phyloP scores from a whole-genome alignment of 495 filamentous ascomycete genomes.

The Annulohypoxylon maeteangense region DNA sequence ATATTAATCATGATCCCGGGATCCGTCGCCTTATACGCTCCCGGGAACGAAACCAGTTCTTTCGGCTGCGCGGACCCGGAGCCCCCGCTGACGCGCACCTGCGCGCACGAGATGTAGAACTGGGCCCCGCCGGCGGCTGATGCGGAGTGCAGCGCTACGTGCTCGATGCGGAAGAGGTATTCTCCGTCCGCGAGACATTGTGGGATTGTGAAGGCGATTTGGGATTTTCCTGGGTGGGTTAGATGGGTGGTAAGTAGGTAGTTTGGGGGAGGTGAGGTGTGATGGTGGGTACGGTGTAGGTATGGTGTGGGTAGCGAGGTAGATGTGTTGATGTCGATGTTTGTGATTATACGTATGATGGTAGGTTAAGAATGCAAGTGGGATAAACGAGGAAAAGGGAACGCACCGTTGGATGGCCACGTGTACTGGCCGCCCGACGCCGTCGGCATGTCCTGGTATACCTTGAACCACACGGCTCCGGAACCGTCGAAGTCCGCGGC shows the following conservation, averaged over 20 bases:
- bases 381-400: not conserved
- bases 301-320: too few species aligned
- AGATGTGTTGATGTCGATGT: not conserved
- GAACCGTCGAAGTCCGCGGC: conserved; percentile 49
- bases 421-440: conserved; percentile 50
- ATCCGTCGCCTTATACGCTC: conserved; percentile 55
- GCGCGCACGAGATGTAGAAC: conserved; percentile 65
- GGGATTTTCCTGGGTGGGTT: conserved; percentile 38
- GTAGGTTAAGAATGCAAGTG: not conserved
- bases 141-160: conserved; percentile 64
- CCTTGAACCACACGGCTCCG: conserved; percentile 6
- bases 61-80: conserved; percentile 43
- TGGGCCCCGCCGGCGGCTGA: conserved; percentile 59
- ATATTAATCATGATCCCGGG: conserved; percentile 61
- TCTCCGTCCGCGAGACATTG: conserved; percentile 62
- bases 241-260: not conserved
- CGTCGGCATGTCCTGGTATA: conserved; percentile 49
- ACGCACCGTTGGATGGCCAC: conserved; percentile 58
- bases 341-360: not conserved
- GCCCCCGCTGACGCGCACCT: conserved; percentile 56
- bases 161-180: conserved; percentile 70
- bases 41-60: conserved; percentile 55
- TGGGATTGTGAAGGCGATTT: conserved; percentile 60
- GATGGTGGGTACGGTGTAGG: too few species aligned
- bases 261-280: not conserved